Base-by-base conservation (phyloP, 148 eudicot genomes). In the Agrostemma githago region DNA sequence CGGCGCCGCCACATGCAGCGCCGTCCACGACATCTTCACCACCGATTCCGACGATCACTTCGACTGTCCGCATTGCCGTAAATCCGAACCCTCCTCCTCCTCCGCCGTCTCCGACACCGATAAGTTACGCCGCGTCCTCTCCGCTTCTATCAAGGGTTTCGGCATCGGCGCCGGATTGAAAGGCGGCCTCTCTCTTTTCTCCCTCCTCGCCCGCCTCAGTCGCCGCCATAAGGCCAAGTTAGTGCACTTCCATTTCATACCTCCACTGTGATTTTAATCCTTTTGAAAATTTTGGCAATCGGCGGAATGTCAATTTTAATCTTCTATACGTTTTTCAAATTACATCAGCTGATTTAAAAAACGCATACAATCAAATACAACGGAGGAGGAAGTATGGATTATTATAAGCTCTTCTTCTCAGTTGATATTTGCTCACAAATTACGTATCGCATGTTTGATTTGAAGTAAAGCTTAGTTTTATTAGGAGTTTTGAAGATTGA, bases 161-260 rank as follows among this genome's bases (percentile, higher is more conserved):
- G 73, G 84, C 65, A 95, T 95, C 56, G 99, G 99, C 42, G 97
- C 99, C 38, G 96, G 97, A 6, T 80, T 95, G 15, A 95, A 95
- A 82, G 97, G 99, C 66, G 99, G 99, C 12, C 79, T 95, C 58
- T 83, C 99, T 51, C 61, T 90, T 74, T 95, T 95, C 83, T 85
- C 99, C 26, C 81, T 95, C 48, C 86, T 95, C 58, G 77, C 93
- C 69, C 90, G 99, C 12, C 83, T 92, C 40, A 84, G 90, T 72
- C 93, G 97, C 64, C 82, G 92, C 20, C 85, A 78, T 72, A 79
- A 84, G 9, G 64, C 83, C 2, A 74, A 82, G 62, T 68, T 85
- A 16, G 59, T 79, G 16, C 87, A 61, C 96, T 94, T 74, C 66
- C 72, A 20, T 42, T 20, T 34, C 17, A 19, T n/a, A 16, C 14